phyloP scores from a whole-genome alignment of 176 grass and related monocot species.

The Oryza nivara region DNA sequence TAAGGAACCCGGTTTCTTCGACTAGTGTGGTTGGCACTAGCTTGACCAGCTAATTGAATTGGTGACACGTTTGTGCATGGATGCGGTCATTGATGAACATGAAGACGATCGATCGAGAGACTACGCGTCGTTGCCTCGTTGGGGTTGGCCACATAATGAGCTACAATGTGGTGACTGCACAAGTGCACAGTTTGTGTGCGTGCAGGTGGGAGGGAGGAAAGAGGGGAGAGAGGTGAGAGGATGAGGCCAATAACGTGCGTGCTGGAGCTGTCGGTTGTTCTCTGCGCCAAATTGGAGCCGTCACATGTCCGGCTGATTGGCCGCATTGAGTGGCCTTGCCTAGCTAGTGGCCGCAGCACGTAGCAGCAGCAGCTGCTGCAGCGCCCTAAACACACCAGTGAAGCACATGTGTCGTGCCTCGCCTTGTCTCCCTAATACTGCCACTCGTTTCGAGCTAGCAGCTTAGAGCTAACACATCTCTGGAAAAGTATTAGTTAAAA shows the following conservation, averaged over 20 bases:
- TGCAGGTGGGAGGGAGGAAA: slow-evolving; percentile 18
- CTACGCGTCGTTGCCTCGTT: no score
- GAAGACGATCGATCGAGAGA: not conserved
- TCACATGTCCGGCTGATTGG: slow-evolving; percentile 61
- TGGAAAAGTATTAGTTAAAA: no score
- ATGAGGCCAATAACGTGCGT: slow-evolving; percentile 67
- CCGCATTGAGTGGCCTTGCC: slow-evolving; percentile 22
- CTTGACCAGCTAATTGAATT: no score
- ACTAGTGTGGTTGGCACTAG: no score
- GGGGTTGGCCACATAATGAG: slow-evolving; percentile 34
- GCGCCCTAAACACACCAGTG: not conserved
- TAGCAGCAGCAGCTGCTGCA: not conserved
- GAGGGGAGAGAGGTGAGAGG: not conserved
- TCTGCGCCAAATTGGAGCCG: slow-evolving; percentile 50
- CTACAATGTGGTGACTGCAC: not conserved
- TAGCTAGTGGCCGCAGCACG: not conserved
- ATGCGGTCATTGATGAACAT: not conserved
- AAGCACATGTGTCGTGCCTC: not conserved
- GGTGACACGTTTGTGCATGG: no score
- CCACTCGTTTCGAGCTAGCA: not conserved
- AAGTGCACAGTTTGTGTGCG: not conserved
- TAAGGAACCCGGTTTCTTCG: no score
- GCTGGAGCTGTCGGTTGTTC: slow-evolving; percentile 89
- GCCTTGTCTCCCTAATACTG: not conserved
- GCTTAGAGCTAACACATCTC: no score